Conservation (phyloP, 1,284 basidiomycete genomes). For the Chiua sp. region DNA sequence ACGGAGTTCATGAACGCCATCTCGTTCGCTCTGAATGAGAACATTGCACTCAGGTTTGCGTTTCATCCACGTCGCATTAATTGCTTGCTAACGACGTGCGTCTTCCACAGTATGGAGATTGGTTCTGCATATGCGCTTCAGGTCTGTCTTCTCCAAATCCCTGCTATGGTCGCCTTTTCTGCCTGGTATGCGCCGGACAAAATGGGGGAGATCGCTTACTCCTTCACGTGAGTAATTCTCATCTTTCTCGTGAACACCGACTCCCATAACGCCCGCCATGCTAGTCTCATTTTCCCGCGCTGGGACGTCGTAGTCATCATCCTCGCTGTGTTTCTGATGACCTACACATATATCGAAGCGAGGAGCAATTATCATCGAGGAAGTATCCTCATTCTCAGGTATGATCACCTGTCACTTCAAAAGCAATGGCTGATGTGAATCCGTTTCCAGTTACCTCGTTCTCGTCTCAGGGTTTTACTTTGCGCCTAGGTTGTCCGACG, state of each 20-base stretch:
- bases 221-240: conserved; percentile 80
- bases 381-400: conserved; percentile 92
- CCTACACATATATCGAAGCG: conserved; percentile 99
- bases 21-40: conserved; percentile 97
- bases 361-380: conserved; percentile 97
- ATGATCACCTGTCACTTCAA: conserved; percentile 18
- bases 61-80: not conserved
- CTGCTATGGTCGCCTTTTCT: conserved; percentile 98
- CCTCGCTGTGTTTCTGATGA: conserved; percentile 94
- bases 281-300: conserved; percentile 94
- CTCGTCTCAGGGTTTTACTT: conserved; percentile 66
- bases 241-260: not conserved
- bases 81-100: conserved; percentile 5
- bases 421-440: conserved; percentile 5
- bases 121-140: conserved; percentile 99
- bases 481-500: conserved; percentile 43
- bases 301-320: conserved; percentile 99
- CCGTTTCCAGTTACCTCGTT: conserved; percentile 56
- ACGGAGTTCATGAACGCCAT: conserved; percentile 99
- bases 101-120: conserved; percentile 94
- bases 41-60: conserved; percentile 91
- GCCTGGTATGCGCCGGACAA: conserved; percentile 88
- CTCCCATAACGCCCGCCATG: not conserved
- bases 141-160: conserved; percentile 97
- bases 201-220: conserved; percentile 83